Conservation (phyloP, 2,329 filamentous ascomycete species). For the Colletotrichum cereale region DNA sequence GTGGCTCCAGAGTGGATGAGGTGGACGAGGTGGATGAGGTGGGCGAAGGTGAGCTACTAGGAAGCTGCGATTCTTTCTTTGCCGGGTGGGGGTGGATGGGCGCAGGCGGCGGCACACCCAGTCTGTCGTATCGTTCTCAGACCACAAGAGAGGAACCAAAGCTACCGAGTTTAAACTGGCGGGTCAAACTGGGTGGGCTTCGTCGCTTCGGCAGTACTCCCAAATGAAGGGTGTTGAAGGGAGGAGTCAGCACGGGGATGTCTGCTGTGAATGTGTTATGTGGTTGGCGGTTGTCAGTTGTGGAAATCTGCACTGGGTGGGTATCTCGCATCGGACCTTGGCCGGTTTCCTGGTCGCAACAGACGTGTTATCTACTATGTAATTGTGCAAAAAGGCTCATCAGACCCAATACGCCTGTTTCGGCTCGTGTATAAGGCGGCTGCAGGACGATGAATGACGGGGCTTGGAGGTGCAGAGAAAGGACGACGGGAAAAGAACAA, state of each 20-base stretch:
- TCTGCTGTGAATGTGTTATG: conserved; percentile 15
- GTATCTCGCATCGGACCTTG: conserved; percentile 34
- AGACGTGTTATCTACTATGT: no score
- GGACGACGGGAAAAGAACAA: neutral
- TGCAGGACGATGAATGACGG: neutral
- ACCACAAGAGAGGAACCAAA: conserved; percentile 9
- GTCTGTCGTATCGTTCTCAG: conserved; percentile 18
- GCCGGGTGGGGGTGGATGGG: conserved; percentile 23
- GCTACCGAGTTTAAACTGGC: conserved; percentile 6
- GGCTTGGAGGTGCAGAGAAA: conserved; percentile 2
- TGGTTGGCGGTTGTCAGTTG: conserved; percentile 15
- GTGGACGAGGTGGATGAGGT: conserved; percentile 34
- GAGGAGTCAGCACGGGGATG: conserved; percentile 2
- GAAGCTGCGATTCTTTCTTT: conserved; percentile 37
- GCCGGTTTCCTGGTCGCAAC: conserved; percentile 4
- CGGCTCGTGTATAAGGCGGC: neutral
- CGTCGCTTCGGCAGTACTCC: conserved; percentile 18
- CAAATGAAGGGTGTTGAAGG: conserved; percentile 17
- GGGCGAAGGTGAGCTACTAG: conserved; percentile 24
- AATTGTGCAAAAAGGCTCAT: neutral
- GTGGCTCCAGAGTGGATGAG: conserved; percentile 35
- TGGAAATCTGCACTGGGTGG: conserved; percentile 20
- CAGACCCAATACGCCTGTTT: neutral
- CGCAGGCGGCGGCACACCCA: conserved; percentile 31
- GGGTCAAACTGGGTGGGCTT: conserved; percentile 10